Base-by-base conservation (phyloP, 2,329 filamentous ascomycete species). In the Bipolaris zeicola region DNA sequence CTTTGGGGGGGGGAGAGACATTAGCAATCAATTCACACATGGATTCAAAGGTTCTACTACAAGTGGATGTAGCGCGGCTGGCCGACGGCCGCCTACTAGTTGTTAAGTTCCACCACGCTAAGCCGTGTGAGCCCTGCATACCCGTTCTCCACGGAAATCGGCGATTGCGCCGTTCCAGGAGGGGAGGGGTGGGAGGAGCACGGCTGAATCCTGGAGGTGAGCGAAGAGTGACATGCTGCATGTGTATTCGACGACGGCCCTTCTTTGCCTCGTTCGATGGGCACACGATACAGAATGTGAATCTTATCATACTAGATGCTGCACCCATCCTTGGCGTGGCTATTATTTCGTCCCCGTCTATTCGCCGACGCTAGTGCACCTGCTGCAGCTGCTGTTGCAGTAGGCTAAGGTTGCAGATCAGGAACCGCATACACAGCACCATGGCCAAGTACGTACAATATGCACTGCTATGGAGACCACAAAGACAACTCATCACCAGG, bases 11-110 rank as follows among this genome's bases (percentile, higher is more conserved):
- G 33, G 22, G 22, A 31, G 14, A 52, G 52, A 45, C 41, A 58
- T 63, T 63, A 64, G 61, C 61, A 64, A 62, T 64, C 54, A 57
- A 48, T 53, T 63, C 55, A 60, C 59, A 58, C 46, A 49, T 52
- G 39, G 45, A 57, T 50, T 63, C 59, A 52, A 52, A 48, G 44
- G 51, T 63, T 55, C 50, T 53, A 45, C 52, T 57, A 56, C 33
- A 31, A 50, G 48, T 45, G 39, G 51, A 57, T 47, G 39, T 52
- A 49, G 47, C 50, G 48, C 55, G 52, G 26, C 49, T 58, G 56
- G 61, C 61, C 59, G 56, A 50, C 55, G 55, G 55, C 38, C 20
- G 55, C 50, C 48, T 13, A 44, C 49, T 50, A 54, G 28, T 14
- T n/a, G 3, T 38, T 26, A 36, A n/a, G 18, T 18, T 18, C 36